Percentiles rank a stretch among this genome's conserved stretches.
phyloP scores from a whole-genome alignment of 441 rosid genomes.

The Bruguiera hainesii region DNA sequence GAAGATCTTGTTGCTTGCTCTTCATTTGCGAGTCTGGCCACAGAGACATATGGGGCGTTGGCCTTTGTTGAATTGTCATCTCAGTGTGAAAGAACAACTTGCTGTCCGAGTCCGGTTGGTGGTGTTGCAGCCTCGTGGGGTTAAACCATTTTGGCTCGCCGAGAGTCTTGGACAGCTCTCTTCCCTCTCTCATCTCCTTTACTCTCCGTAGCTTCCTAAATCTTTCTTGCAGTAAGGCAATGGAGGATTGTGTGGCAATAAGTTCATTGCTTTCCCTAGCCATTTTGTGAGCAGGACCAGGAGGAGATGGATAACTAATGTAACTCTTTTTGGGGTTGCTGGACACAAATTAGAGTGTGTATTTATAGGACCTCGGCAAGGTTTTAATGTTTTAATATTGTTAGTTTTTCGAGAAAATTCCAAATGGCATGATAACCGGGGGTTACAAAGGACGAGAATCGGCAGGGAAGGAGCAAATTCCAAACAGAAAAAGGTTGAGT shows the following conservation, averaged over 20 bases:
- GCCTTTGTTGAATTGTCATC: slow-evolving; percentile 33
- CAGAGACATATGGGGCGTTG: slow-evolving; percentile 29
- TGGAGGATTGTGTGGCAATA: slow-evolving; percentile 50
- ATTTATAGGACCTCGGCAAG: slow-evolving; percentile 22
- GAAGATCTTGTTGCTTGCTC: slow-evolving; percentile 14
- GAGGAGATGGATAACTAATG: not conserved
- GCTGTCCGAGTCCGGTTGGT: slow-evolving; percentile 28
- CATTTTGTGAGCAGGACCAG: slow-evolving; percentile 24
- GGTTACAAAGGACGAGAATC: slow-evolving; percentile 28
- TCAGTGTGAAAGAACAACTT: slow-evolving; percentile 39
- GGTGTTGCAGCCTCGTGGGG: slow-evolving; percentile 23
- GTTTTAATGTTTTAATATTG: slow-evolving; percentile 1
- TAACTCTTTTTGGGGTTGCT: not conserved
- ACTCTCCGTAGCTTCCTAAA: slow-evolving; percentile 60
- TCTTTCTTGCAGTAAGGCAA: slow-evolving; percentile 70
- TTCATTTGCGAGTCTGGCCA: slow-evolving; percentile 16
- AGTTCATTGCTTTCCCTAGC: slow-evolving; percentile 43
- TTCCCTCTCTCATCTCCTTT: slow-evolving; percentile 60
- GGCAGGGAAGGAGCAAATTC: slow-evolving; percentile 44
- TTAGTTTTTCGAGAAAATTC: slow-evolving; percentile 38
- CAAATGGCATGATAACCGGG: slow-evolving; percentile 19
- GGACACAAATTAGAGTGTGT: slow-evolving; percentile 16
- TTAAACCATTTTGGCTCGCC: slow-evolving; percentile 24
- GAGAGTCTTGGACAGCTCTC: slow-evolving; percentile 34
- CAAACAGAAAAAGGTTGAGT: slow-evolving; percentile 47